Percentiles rank a stretch among this genome's conserved stretches.
Evolutionary conservation across 192 early-diverging fungal genomes (phyloP).

Genomic region (Umbelopsis vinacea): DNA sequence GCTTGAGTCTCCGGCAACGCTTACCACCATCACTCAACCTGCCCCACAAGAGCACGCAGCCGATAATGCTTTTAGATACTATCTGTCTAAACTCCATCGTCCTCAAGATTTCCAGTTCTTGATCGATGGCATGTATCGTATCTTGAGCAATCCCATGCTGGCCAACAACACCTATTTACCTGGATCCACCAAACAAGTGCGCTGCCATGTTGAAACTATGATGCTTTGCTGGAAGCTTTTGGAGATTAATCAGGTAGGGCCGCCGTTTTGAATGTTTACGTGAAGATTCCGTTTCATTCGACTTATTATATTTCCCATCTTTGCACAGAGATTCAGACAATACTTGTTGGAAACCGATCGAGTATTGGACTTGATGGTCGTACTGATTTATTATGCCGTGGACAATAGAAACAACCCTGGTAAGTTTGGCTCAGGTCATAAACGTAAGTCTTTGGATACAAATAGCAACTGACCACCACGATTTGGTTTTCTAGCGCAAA

Average conservation of each 20-base stretch:
- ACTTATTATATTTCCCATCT: too few species aligned
- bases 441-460: background rate
- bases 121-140: slow-evolving; percentile 74
- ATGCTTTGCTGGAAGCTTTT: slow-evolving; percentile 88
- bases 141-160: slow-evolving; percentile 81
- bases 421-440: slow-evolving; percentile 32
- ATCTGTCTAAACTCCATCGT: slow-evolving; percentile 81
- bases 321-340: slow-evolving; percentile 60
- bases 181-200: slow-evolving; percentile 72
- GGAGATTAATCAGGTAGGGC: slow-evolving; percentile 73
- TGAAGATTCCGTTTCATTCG: too few species aligned
- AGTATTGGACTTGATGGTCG: slow-evolving; percentile 62
- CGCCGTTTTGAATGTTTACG: background rate
- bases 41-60: background rate
- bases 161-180: slow-evolving; percentile 77
- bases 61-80: slow-evolving; percentile 80
- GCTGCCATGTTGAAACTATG: slow-evolving; percentile 66
- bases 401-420: slow-evolving; percentile 64
- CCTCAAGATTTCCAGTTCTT: slow-evolving; percentile 84
- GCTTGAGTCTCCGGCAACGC: background rate
- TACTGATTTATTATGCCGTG: slow-evolving; percentile 65
- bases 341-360: slow-evolving; percentile 65
- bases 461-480: too few species aligned
- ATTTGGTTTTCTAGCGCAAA: slow-evolving; percentile 51
- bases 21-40: background rate